These are phyloP conservation scores for Scedosporium aurantiacum DNA, from an alignment of 2,329 filamentous ascomycete species.

Conservation along the genomic window DNA sequence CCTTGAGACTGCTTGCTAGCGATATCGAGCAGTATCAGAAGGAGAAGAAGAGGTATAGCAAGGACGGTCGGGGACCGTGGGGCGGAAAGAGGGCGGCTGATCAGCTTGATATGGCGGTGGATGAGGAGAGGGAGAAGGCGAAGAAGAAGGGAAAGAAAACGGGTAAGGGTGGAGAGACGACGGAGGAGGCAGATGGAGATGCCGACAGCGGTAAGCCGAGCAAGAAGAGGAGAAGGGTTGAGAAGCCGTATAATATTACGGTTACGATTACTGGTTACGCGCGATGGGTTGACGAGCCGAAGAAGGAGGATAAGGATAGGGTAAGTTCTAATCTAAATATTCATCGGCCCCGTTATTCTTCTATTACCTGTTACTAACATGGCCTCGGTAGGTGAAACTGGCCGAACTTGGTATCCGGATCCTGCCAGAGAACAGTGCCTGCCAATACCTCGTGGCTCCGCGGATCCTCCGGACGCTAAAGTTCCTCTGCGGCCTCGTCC, in stretches of 20 bases:
- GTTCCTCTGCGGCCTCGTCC: conserved; percentile 79
- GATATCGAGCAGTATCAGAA: conserved; percentile 90
- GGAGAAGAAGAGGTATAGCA: conserved; percentile 66
- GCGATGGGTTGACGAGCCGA: conserved; percentile 63
- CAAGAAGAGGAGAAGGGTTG: conserved; percentile 24
- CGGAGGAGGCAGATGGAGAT: conserved; percentile 32
- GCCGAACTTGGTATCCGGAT: conserved; percentile 75
- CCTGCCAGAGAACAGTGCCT: conserved; percentile 62
- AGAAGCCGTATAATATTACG: conserved; percentile 50
- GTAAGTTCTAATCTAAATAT: conserved; percentile 38
- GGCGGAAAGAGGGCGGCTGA: conserved; percentile 54
- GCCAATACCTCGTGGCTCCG: conserved; percentile 81
- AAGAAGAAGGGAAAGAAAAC: conserved; percentile 21
- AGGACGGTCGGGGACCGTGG: conserved; percentile 39
- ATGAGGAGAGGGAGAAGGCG: conserved; percentile 14
- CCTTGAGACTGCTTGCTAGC: conserved; percentile 63
- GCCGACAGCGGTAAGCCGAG: conserved; percentile 47
- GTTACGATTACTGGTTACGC: conserved; percentile 77
- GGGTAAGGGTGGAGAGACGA: conserved; percentile 24
- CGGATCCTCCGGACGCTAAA: conserved; percentile 83
- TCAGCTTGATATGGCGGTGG: conserved; percentile 35
- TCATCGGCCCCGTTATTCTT: too few species aligned
- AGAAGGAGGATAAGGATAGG: conserved; percentile 69
- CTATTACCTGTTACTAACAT: conserved; percentile 12
- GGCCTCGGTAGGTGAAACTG: conserved; percentile 56